Evolutionary conservation across 257 asterid species (phyloP).

Genomic region (Verbena officinalis): DNA sequence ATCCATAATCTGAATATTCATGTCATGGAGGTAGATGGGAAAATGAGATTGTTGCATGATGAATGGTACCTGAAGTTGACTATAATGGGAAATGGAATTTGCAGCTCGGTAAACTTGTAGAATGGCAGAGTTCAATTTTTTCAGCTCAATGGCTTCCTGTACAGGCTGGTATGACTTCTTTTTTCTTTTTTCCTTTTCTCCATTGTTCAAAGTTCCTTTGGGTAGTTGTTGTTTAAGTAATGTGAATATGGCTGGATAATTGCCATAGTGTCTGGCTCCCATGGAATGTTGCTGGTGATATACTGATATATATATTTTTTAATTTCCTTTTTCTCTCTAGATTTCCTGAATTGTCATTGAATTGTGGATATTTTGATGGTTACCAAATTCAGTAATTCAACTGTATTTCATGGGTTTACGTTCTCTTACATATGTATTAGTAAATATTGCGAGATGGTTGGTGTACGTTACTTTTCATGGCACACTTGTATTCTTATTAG

Average conservation of each 20-base stretch:
- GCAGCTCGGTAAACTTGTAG: neutral
- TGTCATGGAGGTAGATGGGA: conserved; percentile 9
- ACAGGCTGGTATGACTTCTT: conserved; percentile 33
- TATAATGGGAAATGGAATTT: conserved; percentile 24
- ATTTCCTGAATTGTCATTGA: no score
- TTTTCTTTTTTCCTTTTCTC: neutral
- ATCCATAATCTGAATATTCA: conserved; percentile 2
- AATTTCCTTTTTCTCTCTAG: neutral
- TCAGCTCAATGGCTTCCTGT: conserved; percentile 31
- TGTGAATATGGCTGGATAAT: conserved; percentile 37
- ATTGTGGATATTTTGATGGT: conserved; percentile 25
- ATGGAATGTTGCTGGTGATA: conserved; percentile 15
- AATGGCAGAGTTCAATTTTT: conserved; percentile 27
- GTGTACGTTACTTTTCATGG: no score
- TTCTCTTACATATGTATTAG: neutral
- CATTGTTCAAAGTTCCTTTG: conserved; percentile 26
- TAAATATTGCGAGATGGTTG: no score
- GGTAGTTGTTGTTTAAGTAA: conserved; percentile 20
- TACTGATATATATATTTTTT: no score
- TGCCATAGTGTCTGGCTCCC: conserved; percentile 27
- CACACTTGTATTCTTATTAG: no score
- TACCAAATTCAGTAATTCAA: conserved; percentile 13
- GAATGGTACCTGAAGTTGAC: conserved; percentile 21
- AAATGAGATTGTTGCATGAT: neutral
- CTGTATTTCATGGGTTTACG: neutral